Base-by-base conservation (phyloP, 176 grass and related monocot species). In the Bromus sterilis region DNA sequence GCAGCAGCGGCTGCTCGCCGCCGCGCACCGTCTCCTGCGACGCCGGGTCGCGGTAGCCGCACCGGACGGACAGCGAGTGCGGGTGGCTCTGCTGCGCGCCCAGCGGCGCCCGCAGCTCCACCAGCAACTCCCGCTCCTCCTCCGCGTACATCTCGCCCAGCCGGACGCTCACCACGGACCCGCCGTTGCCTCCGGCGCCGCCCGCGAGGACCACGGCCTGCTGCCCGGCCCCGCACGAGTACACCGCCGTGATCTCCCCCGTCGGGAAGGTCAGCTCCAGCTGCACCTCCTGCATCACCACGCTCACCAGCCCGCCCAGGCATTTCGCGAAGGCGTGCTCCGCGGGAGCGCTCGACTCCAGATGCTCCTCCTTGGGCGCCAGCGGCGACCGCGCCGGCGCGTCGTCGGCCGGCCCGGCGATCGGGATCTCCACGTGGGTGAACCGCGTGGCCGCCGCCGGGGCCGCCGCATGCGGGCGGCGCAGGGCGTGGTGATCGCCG, bases 241-340 rank as follows among this genome's bases (percentile, higher is more conserved):
- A 95, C 48, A 99, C 93, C 14, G 90, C 73, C 6, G 83, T 90
- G 83, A 99, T 93, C 87, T 95, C 89, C 5, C 96, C 93, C 6
- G 76, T 53, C 15, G 89, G 83, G 77, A 99, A 91, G 28, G 7
- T 13, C 1, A 99, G 85, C 25, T 99, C 88, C 32, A 95, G 53
- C 16, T 78, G 81, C 75, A 93, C 93, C 78, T 99, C 89, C 80
- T 93, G 93, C 96, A 99, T 91, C 15, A 99, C 96, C 3, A 99
- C 82, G 83, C 93, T 93, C 2, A 95, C 93, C 2, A 99, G 93
- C 1, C 93, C 93, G 44, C 96, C 96, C 1, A 99, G 78, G 82
- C 93, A 99, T 74, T 91, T 91, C 64, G 88, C 85, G 56, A 99
- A 95, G 25, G 93, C 82, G 62, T 93, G 86, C 58, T 93, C 95